These are phyloP conservation scores for Nepenthes alata DNA, from an alignment of 179 eudicot genomes.

Conservation along the genomic window DNA sequence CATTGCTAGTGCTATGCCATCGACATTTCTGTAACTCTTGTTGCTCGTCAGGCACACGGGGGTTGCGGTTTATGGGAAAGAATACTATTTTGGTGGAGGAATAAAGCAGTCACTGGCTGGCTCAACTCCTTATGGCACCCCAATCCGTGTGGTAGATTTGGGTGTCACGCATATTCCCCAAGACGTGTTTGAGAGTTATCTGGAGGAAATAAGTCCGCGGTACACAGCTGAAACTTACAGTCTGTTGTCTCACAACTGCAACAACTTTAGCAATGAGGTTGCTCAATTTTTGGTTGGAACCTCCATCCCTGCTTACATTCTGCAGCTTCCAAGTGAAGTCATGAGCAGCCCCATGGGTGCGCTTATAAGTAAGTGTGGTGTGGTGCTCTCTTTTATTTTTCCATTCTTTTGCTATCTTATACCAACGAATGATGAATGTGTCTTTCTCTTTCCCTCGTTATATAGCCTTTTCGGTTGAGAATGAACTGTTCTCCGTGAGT, in stretches of 20 bases:
- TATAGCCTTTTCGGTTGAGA: too few species aligned
- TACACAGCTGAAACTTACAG: slow-evolving; percentile 85
- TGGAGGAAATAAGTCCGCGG: slow-evolving; percentile 86
- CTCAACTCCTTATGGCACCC: slow-evolving; percentile 73
- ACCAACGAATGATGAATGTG: too few species aligned
- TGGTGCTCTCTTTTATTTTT: not conserved
- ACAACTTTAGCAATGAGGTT: slow-evolving; percentile 91
- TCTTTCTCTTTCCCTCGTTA: too few species aligned
- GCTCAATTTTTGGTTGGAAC: slow-evolving; percentile 78
- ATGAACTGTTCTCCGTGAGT: too few species aligned
- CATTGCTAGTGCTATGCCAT: too few species aligned
- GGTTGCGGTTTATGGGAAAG: slow-evolving; percentile 78
- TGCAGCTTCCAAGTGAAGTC: slow-evolving; percentile 88
- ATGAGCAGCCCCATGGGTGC: slow-evolving; percentile 84
- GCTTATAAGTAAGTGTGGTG: slow-evolving; percentile 62
- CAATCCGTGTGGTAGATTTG: slow-evolving; percentile 58
- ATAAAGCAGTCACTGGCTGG: slow-evolving; percentile 64
- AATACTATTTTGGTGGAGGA: slow-evolving; percentile 92
- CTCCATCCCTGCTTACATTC: slow-evolving; percentile 72
- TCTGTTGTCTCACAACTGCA: slow-evolving; percentile 76
- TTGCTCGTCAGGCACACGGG: slow-evolving; percentile 73
- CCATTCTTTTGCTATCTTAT: not conserved
- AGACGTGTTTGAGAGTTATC: slow-evolving; percentile 67
- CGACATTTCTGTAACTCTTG: not conserved
- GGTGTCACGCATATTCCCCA: slow-evolving; percentile 83